Evolutionary conservation across 192 early-diverging fungal species (phyloP).

Genomic region (Rhizophagus clarus): DNA sequence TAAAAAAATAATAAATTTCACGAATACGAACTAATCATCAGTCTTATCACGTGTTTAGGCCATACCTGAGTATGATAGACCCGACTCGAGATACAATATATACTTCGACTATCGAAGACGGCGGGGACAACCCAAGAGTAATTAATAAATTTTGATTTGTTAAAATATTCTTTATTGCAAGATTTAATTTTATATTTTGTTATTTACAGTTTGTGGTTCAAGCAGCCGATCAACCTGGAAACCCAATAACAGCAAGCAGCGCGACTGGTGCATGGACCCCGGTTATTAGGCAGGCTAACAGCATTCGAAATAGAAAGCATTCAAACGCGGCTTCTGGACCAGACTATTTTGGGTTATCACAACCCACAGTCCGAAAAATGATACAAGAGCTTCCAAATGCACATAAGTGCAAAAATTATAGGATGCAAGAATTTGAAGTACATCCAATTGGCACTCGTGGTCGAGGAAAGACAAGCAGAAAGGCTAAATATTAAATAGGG

Average conservation of each 20-base stretch:
- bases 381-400: constrained; percentile 79
- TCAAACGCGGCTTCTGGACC: constrained; percentile 76
- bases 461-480: not conserved
- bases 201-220: constrained; percentile 60
- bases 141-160: not conserved
- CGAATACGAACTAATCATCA: not conserved
- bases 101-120: constrained; percentile 68
- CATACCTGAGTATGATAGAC: constrained; percentile 69
- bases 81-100: constrained; percentile 59
- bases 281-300: constrained; percentile 71
- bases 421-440: constrained; percentile 44
- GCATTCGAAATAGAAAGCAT: constrained; percentile 62
- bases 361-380: constrained; percentile 71
- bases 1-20: not conserved
- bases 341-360: constrained; percentile 85
- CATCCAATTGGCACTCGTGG: not conserved
- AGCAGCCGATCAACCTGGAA: constrained; percentile 67
- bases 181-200: not conserved
- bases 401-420: constrained; percentile 62
- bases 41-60: constrained; percentile 37
- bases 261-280: constrained; percentile 79
- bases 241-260: constrained; percentile 56
- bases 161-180: not conserved
- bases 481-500: not conserved
- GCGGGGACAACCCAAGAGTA: constrained; percentile 63